Evolutionary conservation across 2,329 filamentous ascomycete species (phyloP).

Genomic region (Exophiala xenobiotica): DNA sequence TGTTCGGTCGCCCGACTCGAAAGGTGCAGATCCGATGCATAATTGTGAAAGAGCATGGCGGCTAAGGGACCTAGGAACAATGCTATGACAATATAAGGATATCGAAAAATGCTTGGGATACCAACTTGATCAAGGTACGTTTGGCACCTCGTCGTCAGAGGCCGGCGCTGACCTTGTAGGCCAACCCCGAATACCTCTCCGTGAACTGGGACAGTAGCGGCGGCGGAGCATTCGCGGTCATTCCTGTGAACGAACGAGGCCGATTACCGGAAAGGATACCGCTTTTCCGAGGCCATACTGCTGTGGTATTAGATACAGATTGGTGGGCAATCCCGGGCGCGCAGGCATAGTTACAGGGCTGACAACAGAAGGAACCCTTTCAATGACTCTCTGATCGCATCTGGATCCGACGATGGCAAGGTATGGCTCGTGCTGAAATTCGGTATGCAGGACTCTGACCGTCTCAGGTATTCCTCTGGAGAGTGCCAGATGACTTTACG

Average conservation of each 20-base stretch:
- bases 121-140: conserved; percentile 91
- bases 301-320: conserved; percentile 93
- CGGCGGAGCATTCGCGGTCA: conserved; percentile 93
- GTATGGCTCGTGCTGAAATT: conserved; percentile 37
- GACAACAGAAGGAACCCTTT: conserved; percentile 74
- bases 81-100: conserved; percentile 98
- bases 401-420: conserved; percentile 94
- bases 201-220: conserved; percentile 99
- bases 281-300: conserved; percentile 93
- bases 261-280: conserved; percentile 91
- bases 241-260: conserved; percentile 84
- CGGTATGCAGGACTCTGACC: too few species aligned
- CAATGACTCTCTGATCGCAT: conserved; percentile 89
- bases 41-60: conserved; percentile 1
- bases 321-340: conserved; percentile 60
- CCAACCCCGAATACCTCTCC: conserved; percentile 90
- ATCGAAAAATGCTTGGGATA: conserved; percentile 98
- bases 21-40: conserved; percentile 55
- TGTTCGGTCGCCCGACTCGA: conserved; percentile 92
- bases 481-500: conserved; percentile 84
- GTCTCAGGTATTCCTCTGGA: conserved; percentile 88
- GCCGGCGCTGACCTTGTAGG: conserved; percentile 54
- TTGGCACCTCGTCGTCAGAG: too few species aligned
- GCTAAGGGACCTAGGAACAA: conserved; percentile 62
- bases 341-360: conserved; percentile 5